Evolutionary conservation across 2,329 filamentous ascomycete genomes (phyloP), one percentile per base, ranked within the genome.

Genomic region (Myriangium duriaei): DNA sequence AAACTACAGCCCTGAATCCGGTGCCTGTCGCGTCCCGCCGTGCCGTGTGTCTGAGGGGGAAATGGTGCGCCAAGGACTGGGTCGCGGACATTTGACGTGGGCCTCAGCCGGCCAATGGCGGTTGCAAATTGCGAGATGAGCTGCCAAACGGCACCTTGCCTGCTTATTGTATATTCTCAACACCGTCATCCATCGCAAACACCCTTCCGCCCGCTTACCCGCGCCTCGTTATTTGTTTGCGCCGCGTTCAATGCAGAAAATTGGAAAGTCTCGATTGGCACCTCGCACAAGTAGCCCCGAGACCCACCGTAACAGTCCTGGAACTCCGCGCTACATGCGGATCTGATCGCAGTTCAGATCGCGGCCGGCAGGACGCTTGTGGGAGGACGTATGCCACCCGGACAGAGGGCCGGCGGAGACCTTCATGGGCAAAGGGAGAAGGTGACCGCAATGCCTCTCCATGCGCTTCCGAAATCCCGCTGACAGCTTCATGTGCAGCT

Each of bases 401-500:
- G 37, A 29, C n/a, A 43, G 42, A 48, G 54, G 47, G 51, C 48
- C 18, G 50, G 51, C 41, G 54, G 54, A 45, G 56, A 56, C 48
- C 48, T 51, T 40, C 54, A 57, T 40, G 49, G 55, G 44, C 54
- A 57, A 38, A 51, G 51, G 33, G 51, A 46, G 42, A 59, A 59
- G 50, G 55, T 49, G 51, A 17, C 34, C 40, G 30, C 31, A 37
- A 28, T 37, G 34, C 19, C 12, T 11, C 29, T 12, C 17, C 4
- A 37, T 13, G 7, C n/a, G 9, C 5, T 36, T 13, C 30, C 34
- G 15, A 34, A 30, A 30, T 26, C 16, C 39, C 17, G 37, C 44
- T 45, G 38, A 42, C 29, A n/a, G 18, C 31, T 14, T 28, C 11
- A 19, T 21, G 24, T 16, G 57, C 61, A 95, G 87, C 87, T 98